Conservation (phyloP, 306 rosid species). For the Cucurbita argyrosperma region DNA sequence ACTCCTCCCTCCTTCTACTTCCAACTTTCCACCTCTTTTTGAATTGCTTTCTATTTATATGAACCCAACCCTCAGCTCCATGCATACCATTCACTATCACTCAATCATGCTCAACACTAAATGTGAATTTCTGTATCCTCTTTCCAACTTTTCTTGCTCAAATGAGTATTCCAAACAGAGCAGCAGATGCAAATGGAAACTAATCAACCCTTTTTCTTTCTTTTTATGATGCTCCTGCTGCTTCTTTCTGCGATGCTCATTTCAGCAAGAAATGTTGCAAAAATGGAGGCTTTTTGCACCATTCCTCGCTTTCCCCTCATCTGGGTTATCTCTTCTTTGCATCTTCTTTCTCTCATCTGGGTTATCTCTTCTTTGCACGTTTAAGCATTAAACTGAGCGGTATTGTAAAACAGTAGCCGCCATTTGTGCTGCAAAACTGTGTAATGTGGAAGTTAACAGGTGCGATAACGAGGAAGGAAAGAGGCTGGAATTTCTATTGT, state of each 20-base stretch:
- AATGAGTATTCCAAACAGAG: conserved; percentile 76
- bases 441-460: neutral
- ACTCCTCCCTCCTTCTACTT: neutral
- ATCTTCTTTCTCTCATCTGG: neutral
- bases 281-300: neutral
- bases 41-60: neutral
- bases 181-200: neutral
- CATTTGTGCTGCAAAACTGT: too few species aligned
- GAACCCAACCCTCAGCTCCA: neutral
- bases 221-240: neutral
- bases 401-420: neutral
- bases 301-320: neutral
- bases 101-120: neutral
- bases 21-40: neutral
- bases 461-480: too few species aligned
- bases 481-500: too few species aligned
- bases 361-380: neutral
- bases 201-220: neutral
- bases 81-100: neutral
- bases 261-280: conserved; percentile 45
- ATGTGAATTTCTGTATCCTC: conserved; percentile 1
- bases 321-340: neutral
- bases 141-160: conserved; percentile 81
- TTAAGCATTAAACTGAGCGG: neutral
- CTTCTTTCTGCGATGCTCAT: conserved; percentile 54